Evolutionary conservation across 192 early-diverging fungal species (phyloP).

Genomic region (Coemansia javaensis): DNA sequence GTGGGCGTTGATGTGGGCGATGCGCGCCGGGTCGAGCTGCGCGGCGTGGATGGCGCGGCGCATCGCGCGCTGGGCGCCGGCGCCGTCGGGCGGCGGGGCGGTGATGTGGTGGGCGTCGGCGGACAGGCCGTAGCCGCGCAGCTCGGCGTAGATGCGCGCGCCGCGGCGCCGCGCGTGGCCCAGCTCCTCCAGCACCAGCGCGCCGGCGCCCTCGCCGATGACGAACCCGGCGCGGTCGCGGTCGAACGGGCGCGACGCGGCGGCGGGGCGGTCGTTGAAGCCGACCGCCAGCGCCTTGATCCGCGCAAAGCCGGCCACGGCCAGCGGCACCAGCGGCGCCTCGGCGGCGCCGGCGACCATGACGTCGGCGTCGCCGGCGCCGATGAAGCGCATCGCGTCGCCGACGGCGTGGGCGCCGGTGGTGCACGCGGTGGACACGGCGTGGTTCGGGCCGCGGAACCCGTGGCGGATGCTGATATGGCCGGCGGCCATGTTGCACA

Average conservation of each 20-base stretch:
- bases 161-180: conserved; percentile 80
- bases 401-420: conserved; percentile 94
- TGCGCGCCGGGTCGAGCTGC: conserved; percentile 53
- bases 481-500: conserved; percentile 95
- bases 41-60: conserved; percentile 64
- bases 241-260: conserved; percentile 92
- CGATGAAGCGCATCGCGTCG: conserved; percentile 90
- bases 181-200: conserved; percentile 84
- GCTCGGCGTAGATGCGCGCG: conserved; percentile 86
- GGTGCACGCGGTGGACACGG: conserved; percentile 90
- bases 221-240: conserved; percentile 83
- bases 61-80: conserved; percentile 88
- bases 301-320: conserved; percentile 83
- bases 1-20: conserved; percentile 92
- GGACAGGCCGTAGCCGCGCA: conserved; percentile 85
- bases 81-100: conserved; percentile 79
- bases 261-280: conserved; percentile 72
- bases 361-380: conserved; percentile 88
- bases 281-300: conserved; percentile 73
- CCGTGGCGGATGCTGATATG: conserved; percentile 87
- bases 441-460: conserved; percentile 83
- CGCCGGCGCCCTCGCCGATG: conserved; percentile 87
- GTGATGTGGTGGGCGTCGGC: conserved; percentile 94
- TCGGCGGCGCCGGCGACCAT: conserved; percentile 93
- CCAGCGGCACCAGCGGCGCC: conserved; percentile 75